Evolutionary conservation across 2,329 filamentous ascomycete species (phyloP), one percentile per base, ranked within the genome.

Genomic region (Stemphylium vesicarium): DNA sequence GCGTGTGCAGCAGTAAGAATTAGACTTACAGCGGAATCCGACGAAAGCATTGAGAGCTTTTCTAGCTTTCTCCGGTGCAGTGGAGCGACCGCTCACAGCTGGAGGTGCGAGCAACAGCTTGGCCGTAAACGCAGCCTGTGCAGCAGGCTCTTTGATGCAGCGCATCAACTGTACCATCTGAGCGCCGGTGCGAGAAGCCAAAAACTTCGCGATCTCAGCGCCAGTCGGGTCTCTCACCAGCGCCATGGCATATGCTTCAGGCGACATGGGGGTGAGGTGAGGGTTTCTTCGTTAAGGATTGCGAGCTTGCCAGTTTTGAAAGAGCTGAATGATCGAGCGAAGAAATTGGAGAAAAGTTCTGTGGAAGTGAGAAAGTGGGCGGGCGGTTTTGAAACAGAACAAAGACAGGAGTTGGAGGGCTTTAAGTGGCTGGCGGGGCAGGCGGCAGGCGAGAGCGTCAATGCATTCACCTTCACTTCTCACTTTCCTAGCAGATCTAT

Each of bases 21-120:
- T 35, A 31, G 65, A 67, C 49, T 62, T 62, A 71, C 71, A 68
- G 61, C 74, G 68, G 49, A 70, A 77, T 4, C 68, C 71, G 46
- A 77, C 73, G 63, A 72, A 75, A 8, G 65, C 69, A 53, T 77
- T 76, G 38, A 77, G 64, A 10, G 73, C 62, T 50, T 71, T 70
- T 51, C 59, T 66, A 3, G 56, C 35, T 54, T 68, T 68, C 49
- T 52, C 49, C 29, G 41, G 18, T 15, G 29, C 32, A 16, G 41
- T 11, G 15, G 22, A 16, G 13, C 35, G 35, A 18, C 20, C 22
- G 15, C 32, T 36, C 45, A 52, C 40, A 16, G 45, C 38, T 26
- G 47, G 46, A 24, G 58, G 50, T 10, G 45, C 33, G 13, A 31
- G 45, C 18, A 63, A 42, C 45, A 57, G 33, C 24, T 41, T 40